Base-by-base conservation (phyloP, 768 basidiomycete species). In the Hericium alpestre region DNA sequence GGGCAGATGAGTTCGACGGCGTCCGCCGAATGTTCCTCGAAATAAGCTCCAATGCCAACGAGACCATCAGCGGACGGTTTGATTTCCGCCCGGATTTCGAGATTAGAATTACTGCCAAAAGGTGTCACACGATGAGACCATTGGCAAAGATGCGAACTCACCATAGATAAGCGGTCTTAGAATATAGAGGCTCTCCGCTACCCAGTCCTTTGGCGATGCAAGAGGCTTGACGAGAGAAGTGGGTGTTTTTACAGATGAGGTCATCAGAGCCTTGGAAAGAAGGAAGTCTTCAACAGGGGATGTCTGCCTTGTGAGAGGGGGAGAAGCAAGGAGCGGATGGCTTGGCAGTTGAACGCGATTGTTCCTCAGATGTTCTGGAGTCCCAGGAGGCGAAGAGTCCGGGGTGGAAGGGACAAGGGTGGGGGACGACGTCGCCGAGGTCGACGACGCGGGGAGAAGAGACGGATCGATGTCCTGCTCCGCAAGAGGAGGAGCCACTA, bases 381-480 rank as follows among this genome's bases (percentile, higher is more conserved):
- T 85, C 20, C 76, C 70, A 13, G 83, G 75, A 8, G 78, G 74
- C 4, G 85, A 85, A 18, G 74, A 71, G 0, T 75, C 71, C 13
- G 78, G 77, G 9, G 83, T 79, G 7, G 84, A 80, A 3, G 83
- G 76, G 27, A 74, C 81, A 47, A 83, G 72, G 4, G 82, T 82
- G 18, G 84, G 82, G 16, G 86, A 81, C 8, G 79, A 79, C 27
- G 75, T 67, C 40, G 74, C 73, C 10, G 79, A 67, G 40, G 74
- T 73, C 10, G 78, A 67, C 13, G 84, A 79, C 4, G 59, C 51
- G 5, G 56, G 52, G 8, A 92, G 66, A 49, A 78, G 74, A 5
- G 86, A 75, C 4, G 88, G 86, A 68, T 94, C 93, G 60, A 91
- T 79, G 62, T 93, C 92, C 53, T 93, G 83, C 70, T 92, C 89